Percentiles rank a stretch among this genome's conserved stretches.
Evolutionary conservation across 257 asterid genomes (phyloP).

Genomic region (Lantana camara): DNA sequence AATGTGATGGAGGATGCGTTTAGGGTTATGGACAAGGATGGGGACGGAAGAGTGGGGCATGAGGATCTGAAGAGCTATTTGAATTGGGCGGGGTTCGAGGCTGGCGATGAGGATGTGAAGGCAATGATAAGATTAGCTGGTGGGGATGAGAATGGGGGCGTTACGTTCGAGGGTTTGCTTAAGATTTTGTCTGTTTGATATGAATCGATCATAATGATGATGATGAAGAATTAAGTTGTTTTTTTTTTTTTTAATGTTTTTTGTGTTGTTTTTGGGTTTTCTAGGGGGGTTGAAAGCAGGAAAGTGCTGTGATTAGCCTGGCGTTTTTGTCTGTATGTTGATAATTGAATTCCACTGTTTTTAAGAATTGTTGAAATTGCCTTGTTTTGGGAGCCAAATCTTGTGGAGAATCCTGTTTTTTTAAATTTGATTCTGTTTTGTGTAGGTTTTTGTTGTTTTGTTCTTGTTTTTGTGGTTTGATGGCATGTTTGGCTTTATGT

Average conservation of each 20-base stretch:
- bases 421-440: no score
- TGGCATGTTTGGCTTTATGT: no score
- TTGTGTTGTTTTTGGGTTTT: neutral
- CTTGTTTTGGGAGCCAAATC: neutral
- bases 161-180: slow-evolving; percentile 61
- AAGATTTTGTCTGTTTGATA: slow-evolving; percentile 62
- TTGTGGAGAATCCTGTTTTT: no score
- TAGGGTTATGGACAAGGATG: slow-evolving; percentile 82
- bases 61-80: slow-evolving; percentile 68
- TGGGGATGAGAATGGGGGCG: slow-evolving; percentile 66
- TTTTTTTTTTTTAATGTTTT: neutral
- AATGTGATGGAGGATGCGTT: slow-evolving; percentile 77
- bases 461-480: no score
- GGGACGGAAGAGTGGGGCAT: slow-evolving; percentile 82
- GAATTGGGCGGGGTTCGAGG: slow-evolving; percentile 66
- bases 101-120: slow-evolving; percentile 69
- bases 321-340: slow-evolving; percentile 1
- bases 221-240: neutral
- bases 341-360: neutral
- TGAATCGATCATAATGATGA: slow-evolving; percentile 5
- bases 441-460: no score
- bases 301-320: slow-evolving; percentile 8
- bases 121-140: slow-evolving; percentile 83
- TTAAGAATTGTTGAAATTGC: neutral
- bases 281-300: neutral